These are phyloP conservation scores for Alternaria sp. DNA, from an alignment of 2,329 filamentous ascomycete species.

Conservation along the genomic window DNA sequence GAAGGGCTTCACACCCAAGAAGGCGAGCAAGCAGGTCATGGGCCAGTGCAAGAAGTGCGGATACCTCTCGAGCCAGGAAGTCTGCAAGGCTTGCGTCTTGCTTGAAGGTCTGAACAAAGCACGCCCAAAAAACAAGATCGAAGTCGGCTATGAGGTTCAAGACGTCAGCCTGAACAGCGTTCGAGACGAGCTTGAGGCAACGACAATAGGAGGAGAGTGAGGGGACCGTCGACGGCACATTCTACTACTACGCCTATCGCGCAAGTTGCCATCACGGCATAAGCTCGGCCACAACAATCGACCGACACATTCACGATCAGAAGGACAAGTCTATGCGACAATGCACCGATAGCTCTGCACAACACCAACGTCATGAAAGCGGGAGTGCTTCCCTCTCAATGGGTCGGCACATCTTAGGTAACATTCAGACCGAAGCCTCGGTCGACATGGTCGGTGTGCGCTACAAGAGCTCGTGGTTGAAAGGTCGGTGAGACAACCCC, in stretches of 20 bases:
- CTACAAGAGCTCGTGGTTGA: slow-evolving; percentile 3
- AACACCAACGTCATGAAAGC: neutral
- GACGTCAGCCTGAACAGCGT: slow-evolving; percentile 29
- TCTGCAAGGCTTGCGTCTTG: slow-evolving; percentile 92
- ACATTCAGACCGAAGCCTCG: neutral
- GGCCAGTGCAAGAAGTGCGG: slow-evolving; percentile 87
- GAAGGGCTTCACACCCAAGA: slow-evolving; percentile 34
- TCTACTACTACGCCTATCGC: neutral
- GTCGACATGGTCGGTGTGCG: neutral
- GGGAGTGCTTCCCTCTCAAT: neutral
- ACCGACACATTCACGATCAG: neutral
- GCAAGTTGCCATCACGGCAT: neutral
- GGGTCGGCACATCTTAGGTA: neutral
- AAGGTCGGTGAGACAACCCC: slow-evolving; percentile 3
- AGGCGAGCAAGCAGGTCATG: slow-evolving; percentile 68
- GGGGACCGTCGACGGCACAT: neutral
- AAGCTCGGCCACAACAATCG: neutral
- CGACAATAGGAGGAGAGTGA: slow-evolving; percentile 30
- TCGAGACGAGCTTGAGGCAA: slow-evolving; percentile 29
- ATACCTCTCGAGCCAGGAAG: slow-evolving; percentile 91
- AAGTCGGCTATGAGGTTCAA: slow-evolving; percentile 35
- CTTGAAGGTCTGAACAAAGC: slow-evolving; percentile 89
- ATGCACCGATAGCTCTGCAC: neutral
- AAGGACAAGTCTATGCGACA: neutral
- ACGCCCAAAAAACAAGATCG: slow-evolving; percentile 50